Evolutionary conservation across 768 basidiomycete genomes (phyloP).

Genomic region (Panaeolus papilionaceus): DNA sequence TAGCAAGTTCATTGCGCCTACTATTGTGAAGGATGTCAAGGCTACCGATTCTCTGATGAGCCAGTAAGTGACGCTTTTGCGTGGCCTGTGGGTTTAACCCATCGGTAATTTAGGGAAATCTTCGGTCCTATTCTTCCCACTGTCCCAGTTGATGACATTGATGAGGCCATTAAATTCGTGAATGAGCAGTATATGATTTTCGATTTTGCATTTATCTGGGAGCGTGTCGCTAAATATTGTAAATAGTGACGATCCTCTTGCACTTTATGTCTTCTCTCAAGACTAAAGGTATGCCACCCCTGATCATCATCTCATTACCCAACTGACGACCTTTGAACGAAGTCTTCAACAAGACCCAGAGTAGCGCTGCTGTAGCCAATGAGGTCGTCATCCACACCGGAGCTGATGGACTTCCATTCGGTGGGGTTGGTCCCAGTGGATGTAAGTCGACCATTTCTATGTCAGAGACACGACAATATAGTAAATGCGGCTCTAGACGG

Average conservation of each 20-base stretch:
- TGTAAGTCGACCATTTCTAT: constrained; percentile 46
- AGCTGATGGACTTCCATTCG: constrained; percentile 73
- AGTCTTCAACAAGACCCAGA: constrained; percentile 76
- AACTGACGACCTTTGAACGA: not conserved
- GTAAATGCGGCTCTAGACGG: constrained; percentile 45
- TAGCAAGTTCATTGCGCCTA: constrained; percentile 73
- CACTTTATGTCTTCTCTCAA: constrained; percentile 81
- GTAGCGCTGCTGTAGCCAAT: constrained; percentile 74
- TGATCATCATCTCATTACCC: not conserved
- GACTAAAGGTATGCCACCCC: constrained; percentile 54
- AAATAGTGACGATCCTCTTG: constrained; percentile 72
- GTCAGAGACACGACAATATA: not conserved
- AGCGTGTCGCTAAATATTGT: not conserved
- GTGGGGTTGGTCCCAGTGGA: constrained; percentile 76
- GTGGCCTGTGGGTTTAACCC: not conserved
- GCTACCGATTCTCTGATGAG: constrained; percentile 75
- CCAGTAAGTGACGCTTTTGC: constrained; percentile 53
- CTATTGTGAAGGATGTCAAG: constrained; percentile 68
- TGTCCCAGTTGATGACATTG: constrained; percentile 68
- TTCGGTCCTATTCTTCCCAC: constrained; percentile 86
- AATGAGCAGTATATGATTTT: constrained; percentile 56
- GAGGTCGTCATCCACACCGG: constrained; percentile 69
- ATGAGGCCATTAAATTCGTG: constrained; percentile 75
- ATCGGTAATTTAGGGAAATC: constrained; percentile 60
- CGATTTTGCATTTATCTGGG: not conserved